These are phyloP conservation scores for Friedmanniomyces simplex DNA, from an alignment of 495 filamentous ascomycete species.

Conservation along the genomic window DNA sequence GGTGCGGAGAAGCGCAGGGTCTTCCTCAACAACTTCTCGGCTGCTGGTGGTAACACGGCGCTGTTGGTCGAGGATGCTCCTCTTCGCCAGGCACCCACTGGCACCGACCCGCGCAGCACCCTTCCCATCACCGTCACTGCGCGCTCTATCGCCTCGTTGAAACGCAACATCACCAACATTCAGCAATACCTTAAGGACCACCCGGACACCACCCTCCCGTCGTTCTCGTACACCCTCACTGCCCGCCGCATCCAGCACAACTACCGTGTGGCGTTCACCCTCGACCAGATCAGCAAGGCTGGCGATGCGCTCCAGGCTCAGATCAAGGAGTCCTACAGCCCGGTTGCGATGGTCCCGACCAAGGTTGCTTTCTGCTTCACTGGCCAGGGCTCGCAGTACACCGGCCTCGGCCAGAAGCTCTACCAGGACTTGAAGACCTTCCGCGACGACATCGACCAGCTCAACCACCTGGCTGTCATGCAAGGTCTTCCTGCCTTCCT, in stretches of 20 bases:
- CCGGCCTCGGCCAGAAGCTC: slow-evolving; percentile 61
- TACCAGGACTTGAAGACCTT: slow-evolving; percentile 58
- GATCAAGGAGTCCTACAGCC: slow-evolving; percentile 35
- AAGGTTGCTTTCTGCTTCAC: slow-evolving; percentile 44
- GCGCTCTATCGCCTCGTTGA: slow-evolving; percentile 43
- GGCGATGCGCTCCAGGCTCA: slow-evolving; percentile 32
- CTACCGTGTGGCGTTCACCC: slow-evolving; percentile 34
- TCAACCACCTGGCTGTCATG: slow-evolving; percentile 54
- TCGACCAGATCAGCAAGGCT: slow-evolving; percentile 31
- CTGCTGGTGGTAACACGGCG: slow-evolving; percentile 37
- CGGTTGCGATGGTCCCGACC: slow-evolving; percentile 36
- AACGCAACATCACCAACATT: slow-evolving; percentile 43
- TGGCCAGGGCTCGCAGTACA: slow-evolving; percentile 43
- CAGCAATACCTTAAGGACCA: slow-evolving; percentile 43
- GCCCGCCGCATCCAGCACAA: slow-evolving; percentile 39
- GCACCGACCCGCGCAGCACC: slow-evolving; percentile 43
- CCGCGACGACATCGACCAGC: slow-evolving; percentile 56
- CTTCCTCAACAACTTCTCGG: slow-evolving; percentile 41
- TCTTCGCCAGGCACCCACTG: slow-evolving; percentile 31
- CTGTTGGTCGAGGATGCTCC: slow-evolving; percentile 47
- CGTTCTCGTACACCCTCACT: slow-evolving; percentile 35
- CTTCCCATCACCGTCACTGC: slow-evolving; percentile 46
- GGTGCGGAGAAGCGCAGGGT: slow-evolving; percentile 53
- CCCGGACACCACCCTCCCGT: slow-evolving; percentile 34
- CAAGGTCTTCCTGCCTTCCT: slow-evolving; percentile 64